Base-by-base conservation (phyloP, 306 rosid species). In the Vicia villosa region DNA sequence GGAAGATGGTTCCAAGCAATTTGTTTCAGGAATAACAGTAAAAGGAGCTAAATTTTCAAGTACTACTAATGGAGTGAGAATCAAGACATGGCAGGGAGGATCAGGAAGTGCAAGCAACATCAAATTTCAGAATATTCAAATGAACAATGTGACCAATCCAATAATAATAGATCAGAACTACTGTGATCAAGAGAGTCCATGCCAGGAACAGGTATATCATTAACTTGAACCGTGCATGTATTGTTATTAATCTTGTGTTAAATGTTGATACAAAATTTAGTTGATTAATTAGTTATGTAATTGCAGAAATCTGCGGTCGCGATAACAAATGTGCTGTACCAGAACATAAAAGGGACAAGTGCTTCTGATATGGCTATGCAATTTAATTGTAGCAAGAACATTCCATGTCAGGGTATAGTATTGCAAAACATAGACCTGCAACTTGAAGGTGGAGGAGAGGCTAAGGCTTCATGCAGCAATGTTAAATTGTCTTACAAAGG, bases 71-170 rank as follows among this genome's bases (percentile, higher is more conserved):
- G 97, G 97, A 77, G 79, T 89, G 3, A 84, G 96, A 72, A 87
- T 91, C 70, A 91, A 91, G 68, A 91, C 97, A 34, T 91, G 96
- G 96, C 89, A 83, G 91, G 97, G 97, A 70, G 96, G 96, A 0
- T 87, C 88, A 20, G 97, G 97, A 71, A 80, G 57, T 73, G 97
- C 87, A 11, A 79, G 68, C 66, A 74, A 86, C 77, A 84, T 91
- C 13, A 55, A 74, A 50, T 91, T 91, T 63, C 74, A 71, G 71
- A 79, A 91, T 59, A 74, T 91, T 60, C 71, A 80, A 22, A 89
- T 91, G 96, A 13, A 65, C 4, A 84, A 84, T 24, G 90, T 87
- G 68, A 41, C 67, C 40, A 85, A 86, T 30, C 96, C 97, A 14
- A 81, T 91, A 22, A 71, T 89, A 49, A 89, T 89, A 41, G 85